Conservation (phyloP, 225 moss, liverwort and hornwort genomes). For the Marchantia polymorpha region DNA sequence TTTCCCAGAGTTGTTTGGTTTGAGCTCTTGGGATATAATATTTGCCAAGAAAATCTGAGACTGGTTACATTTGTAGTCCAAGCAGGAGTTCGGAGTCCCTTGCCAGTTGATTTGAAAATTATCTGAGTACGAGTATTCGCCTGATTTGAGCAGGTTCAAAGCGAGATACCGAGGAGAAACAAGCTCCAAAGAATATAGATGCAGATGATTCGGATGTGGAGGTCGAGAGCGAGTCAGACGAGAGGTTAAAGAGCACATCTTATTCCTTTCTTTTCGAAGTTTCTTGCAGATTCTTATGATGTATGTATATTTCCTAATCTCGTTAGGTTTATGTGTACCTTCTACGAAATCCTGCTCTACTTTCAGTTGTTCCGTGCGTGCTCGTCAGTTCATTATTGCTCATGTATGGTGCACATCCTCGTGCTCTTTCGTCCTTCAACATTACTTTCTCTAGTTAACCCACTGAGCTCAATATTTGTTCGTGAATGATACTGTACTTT, state of each 20-base stretch:
- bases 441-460: too few relatives aligned
- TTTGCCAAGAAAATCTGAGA: background rate
- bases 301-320: too few relatives aligned
- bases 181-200: conserved; percentile 82
- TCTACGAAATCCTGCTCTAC: background rate
- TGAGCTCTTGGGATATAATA: too few relatives aligned
- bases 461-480: too few relatives aligned
- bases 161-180: conserved; percentile 64
- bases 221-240: conserved; percentile 73
- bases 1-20: background rate
- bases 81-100: background rate
- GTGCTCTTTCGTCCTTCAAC: too few relatives aligned
- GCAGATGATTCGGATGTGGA: conserved; percentile 99
- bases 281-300: background rate
- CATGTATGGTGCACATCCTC: background rate
- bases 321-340: background rate
- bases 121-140: background rate
- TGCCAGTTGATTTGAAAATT: too few relatives aligned
- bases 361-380: background rate
- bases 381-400: background rate
- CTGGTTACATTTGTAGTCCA: background rate
- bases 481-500: too few relatives aligned
- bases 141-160: conserved; percentile 41
- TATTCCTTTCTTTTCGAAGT: background rate
- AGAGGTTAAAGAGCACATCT: conserved; percentile 47